phyloP scores from a whole-genome alignment of 179 eudicot genomes.

The Silene coronaria region DNA sequence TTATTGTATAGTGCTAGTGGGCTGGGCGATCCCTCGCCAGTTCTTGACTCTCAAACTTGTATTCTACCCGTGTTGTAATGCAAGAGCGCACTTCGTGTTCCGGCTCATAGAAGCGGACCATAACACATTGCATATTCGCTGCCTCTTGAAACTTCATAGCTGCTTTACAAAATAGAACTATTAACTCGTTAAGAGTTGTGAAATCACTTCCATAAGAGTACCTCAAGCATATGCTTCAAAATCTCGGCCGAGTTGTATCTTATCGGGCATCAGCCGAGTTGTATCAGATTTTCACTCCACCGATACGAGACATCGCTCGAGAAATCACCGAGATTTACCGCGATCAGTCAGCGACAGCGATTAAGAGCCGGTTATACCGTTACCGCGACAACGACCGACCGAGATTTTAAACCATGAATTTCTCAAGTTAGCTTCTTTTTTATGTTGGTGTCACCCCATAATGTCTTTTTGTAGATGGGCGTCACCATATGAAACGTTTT shows the following conservation, averaged over 20 bases:
- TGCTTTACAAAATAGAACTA: neutral
- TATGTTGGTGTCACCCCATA: neutral
- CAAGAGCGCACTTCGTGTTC: neutral
- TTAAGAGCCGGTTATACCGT: too few relatives aligned
- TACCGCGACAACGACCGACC: too few relatives aligned
- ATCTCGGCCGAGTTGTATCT: too few relatives aligned
- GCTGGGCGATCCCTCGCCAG: neutral
- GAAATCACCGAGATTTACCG: too few relatives aligned
- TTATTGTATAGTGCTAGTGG: neutral
- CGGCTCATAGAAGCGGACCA: neutral
- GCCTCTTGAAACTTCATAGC: neutral
- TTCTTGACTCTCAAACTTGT: neutral
- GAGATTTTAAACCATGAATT: too few relatives aligned
- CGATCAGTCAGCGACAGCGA: too few relatives aligned
- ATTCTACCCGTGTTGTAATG: neutral
- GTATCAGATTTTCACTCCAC: too few relatives aligned
- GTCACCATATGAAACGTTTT: too few relatives aligned
- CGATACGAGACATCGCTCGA: too few relatives aligned
- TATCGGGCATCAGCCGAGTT: too few relatives aligned
- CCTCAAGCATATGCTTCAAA: too few relatives aligned
- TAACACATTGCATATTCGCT: neutral
- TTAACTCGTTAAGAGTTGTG: neutral
- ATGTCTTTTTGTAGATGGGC: neutral
- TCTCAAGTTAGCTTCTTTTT: neutral
- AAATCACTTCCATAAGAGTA: neutral